Evolutionary conservation across 2,329 filamentous ascomycete species (phyloP), one percentile per base, ranked within the genome.

Genomic region (Grosmannia clavigera): DNA sequence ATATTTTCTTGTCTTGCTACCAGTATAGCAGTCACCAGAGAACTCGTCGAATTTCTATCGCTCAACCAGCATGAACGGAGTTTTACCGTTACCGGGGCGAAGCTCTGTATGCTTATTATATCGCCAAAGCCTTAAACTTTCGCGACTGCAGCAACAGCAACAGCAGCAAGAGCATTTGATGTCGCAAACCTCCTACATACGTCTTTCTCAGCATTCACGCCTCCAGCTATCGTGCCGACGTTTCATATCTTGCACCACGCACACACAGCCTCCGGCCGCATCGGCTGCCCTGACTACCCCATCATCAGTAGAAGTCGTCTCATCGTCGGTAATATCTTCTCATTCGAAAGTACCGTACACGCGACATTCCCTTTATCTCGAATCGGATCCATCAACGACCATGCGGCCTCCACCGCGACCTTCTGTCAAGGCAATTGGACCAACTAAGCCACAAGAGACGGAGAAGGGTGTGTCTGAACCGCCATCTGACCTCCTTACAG

Each of bases 181-280:
- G 74, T 61, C 69, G 71, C 1, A 66, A 71, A 16, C 10, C 7
- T 7, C 10, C 66, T 65, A 65, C 10, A 31, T 22, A 4, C 46
- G 12, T 11, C 52, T 61, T 4, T 61, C 67, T 29, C 40, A 76
- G 72, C 67, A 38, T 35, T 38, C n/a, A 22, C 27, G 7, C 9
- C 50, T 40, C 11, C 55, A 55, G 16, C 14, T 22, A n/a, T n/a
- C 38, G 6, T 66, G 74, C 75, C 61, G 72, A 73, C 55, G 71
- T 2, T 63, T 62, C 38, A 50, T 76, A 27, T 72, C 75, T 57
- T 76, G 79, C 65, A 76, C 75, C 22, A 76, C 79, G 16, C 77
- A 79, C 64, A 70, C 76, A 16, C 74, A 73, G 58, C 74, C 77
- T n/a, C 61, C 61, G n/a, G 27, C 56, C 14, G 31, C 58, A 19